Conservation (phyloP, 306 rosid genomes). For the Pyrus communis region DNA sequence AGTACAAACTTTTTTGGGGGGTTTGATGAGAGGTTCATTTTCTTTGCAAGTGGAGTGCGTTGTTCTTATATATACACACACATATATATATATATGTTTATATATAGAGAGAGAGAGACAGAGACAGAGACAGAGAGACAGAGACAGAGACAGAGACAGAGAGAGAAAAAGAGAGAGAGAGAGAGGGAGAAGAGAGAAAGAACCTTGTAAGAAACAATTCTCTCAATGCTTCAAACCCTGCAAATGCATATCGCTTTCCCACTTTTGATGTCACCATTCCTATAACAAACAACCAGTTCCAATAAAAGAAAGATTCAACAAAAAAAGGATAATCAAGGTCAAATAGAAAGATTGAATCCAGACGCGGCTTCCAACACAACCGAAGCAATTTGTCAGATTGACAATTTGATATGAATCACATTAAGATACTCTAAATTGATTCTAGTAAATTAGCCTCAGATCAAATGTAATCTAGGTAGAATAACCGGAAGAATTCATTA, state of each 20-base stretch:
- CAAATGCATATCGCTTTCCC: constrained; percentile 89
- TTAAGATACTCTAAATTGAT: not conserved
- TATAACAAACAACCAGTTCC: constrained; percentile 19
- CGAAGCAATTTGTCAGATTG: not conserved
- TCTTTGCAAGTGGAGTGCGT: not conserved
- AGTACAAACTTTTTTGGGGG: not conserved
- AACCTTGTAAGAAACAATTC: constrained; percentile 85
- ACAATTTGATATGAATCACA: not conserved
- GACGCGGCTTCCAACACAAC: not conserved
- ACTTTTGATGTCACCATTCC: constrained; percentile 98
- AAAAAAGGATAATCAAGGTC: not conserved
- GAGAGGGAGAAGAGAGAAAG: not conserved
- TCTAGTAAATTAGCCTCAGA: not conserved
- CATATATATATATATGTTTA: too few relatives aligned
- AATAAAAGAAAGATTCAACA: constrained; percentile 7
- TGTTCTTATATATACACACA: not conserved
- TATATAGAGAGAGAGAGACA: too few relatives aligned
- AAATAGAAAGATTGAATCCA: not conserved
- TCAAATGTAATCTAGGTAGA: not conserved
- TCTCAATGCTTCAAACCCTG: constrained; percentile 84
- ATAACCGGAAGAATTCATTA: not conserved
- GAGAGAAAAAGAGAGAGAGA: not conserved
- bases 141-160: too few relatives aligned
- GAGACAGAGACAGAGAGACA: too few relatives aligned
- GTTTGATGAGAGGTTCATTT: too few relatives aligned